These are phyloP conservation scores for Penicillium polonicum DNA, from an alignment of 2,329 filamentous ascomycete genomes.

Conservation along the genomic window DNA sequence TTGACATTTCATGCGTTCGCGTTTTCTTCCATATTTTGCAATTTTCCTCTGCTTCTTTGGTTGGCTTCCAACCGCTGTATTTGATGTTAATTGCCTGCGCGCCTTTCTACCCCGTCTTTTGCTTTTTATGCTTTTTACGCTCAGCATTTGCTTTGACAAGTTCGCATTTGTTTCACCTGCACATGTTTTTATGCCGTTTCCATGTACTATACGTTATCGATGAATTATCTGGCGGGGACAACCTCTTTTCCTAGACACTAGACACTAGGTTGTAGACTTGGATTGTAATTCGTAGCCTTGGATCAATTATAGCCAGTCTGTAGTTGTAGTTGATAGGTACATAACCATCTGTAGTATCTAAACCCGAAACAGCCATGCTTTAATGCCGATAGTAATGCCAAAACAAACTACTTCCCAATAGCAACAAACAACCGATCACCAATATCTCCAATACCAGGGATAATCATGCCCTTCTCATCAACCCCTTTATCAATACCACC, in stretches of 20 bases:
- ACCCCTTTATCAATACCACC: conserved; percentile 72
- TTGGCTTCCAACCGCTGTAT: conserved; percentile 19
- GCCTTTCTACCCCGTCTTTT: conserved; percentile 27
- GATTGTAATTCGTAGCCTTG: background rate
- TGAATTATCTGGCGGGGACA: conserved; percentile 35
- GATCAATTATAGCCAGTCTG: background rate
- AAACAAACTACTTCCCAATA: conserved; percentile 66
- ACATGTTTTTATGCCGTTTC: conserved; percentile 35
- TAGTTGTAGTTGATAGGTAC: background rate
- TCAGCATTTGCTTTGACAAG: conserved; percentile 21
- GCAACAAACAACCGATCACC: conserved; percentile 89
- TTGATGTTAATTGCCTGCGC: conserved; percentile 30
- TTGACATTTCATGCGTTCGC: conserved; percentile 22
- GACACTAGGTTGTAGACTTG: background rate
- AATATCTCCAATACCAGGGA: conserved; percentile 84
- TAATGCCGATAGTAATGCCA: background rate
- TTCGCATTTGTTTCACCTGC: conserved; percentile 26
- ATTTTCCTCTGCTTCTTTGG: conserved; percentile 25
- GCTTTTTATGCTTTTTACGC: conserved; percentile 18
- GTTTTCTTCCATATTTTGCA: conserved; percentile 17
- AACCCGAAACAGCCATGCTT: background rate
- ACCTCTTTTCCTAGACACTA: background rate
- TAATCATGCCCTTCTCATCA: conserved; percentile 82
- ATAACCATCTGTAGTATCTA: background rate
- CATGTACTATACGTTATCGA: conserved; percentile 42